Percentiles rank a stretch among this genome's conserved stretches.
These are phyloP conservation scores for Luffa acutangula DNA, from an alignment of 306 rosid species.

Conservation along the genomic window DNA sequence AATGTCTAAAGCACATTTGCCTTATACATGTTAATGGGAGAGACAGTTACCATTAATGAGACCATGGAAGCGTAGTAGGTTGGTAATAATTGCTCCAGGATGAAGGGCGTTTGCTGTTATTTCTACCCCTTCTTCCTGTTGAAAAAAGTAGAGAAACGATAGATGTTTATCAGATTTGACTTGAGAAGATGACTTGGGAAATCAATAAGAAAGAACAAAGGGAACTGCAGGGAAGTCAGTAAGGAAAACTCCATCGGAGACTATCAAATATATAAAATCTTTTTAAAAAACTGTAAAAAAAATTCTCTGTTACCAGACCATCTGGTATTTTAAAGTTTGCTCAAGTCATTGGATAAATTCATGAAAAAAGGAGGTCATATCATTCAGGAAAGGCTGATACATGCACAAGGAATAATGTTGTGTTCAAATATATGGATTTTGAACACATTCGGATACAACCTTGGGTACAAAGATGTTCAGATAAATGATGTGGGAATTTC, in stretches of 20 bases:
- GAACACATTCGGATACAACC: neutral
- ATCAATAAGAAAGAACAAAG: neutral
- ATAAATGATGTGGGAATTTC: neutral
- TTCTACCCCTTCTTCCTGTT: constrained; percentile 66
- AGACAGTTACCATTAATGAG: constrained; percentile 35
- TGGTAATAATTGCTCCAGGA: constrained; percentile 67
- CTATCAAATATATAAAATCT: neutral
- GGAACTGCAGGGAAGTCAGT: neutral
- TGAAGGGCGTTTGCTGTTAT: constrained; percentile 65
- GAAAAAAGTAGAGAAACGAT: constrained; percentile 6
- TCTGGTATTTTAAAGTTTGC: neutral
- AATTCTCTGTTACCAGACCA: neutral
- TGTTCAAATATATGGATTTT: neutral
- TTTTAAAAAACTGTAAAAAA: neutral
- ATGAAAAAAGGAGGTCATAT: neutral
- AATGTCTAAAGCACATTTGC: neutral
- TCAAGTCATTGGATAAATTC: neutral
- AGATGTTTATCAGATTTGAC: neutral
- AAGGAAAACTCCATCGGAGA: neutral
- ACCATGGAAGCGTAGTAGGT: constrained; percentile 43
- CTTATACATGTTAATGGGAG: neutral
- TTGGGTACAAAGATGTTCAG: neutral
- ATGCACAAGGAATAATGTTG: neutral
- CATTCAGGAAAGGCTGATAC: neutral
- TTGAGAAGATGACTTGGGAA: neutral